These are phyloP conservation scores for Pontederia crassipes DNA, from an alignment of 176 grass and related monocot genomes.

Conservation along the genomic window DNA sequence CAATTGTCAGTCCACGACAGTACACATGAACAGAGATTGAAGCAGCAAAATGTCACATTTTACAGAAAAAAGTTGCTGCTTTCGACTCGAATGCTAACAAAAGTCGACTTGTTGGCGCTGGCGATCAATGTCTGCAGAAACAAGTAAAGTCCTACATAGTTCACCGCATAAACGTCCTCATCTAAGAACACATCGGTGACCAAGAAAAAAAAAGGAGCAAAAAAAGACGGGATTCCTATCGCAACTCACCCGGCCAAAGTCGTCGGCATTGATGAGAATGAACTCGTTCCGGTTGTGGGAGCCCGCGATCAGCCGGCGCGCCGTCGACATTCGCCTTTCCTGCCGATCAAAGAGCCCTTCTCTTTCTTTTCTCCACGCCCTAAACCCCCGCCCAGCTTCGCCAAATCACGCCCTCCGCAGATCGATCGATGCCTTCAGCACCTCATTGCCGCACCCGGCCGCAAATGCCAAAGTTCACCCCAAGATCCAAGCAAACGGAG, in stretches of 20 bases:
- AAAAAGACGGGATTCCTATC: background rate
- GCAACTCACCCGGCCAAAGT: conserved; percentile 24
- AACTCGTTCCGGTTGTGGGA: conserved; percentile 31
- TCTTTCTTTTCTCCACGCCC: background rate
- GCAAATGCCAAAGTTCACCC: background rate
- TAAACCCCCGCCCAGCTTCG: background rate
- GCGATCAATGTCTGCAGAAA: too few relatives aligned
- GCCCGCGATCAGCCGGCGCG: conserved; percentile 33
- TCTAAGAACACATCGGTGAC: background rate
- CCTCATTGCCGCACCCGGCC: background rate
- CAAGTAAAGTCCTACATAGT: too few relatives aligned
- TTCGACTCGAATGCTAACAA: too few relatives aligned
- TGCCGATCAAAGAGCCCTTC: background rate
- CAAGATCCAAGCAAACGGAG: background rate
- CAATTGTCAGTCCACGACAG: too few relatives aligned
- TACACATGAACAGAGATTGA: too few relatives aligned
- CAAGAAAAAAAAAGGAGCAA: background rate
- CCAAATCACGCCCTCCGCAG: background rate
- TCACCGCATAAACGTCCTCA: too few relatives aligned
- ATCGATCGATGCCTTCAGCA: background rate
- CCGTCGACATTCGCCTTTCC: conserved; percentile 18
- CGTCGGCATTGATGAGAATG: conserved; percentile 40
- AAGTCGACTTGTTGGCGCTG: too few relatives aligned
- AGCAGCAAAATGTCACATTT: too few relatives aligned
- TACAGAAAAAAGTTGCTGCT: too few relatives aligned